Conservation (phyloP, 768 basidiomycete species). For the Psilocybe cubensis region DNA sequence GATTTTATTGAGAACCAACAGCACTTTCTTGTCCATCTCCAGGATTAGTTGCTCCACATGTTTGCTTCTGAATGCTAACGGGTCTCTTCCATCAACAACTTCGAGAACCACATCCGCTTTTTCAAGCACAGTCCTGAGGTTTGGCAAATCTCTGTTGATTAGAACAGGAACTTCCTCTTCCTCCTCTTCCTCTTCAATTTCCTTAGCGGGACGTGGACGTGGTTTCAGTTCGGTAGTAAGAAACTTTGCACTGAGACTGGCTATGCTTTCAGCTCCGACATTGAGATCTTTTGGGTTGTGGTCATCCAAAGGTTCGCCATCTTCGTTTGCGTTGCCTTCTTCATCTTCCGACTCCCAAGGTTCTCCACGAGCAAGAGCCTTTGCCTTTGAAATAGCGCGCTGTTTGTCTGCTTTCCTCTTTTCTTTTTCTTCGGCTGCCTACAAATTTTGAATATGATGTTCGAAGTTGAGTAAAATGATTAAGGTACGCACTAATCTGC, state of each 20-base stretch:
- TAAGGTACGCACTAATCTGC: constrained; percentile 59
- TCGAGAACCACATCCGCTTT: constrained; percentile 79
- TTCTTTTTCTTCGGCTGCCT: constrained; percentile 83
- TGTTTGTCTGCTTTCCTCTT: constrained; percentile 65
- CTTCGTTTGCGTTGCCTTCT: constrained; percentile 3
- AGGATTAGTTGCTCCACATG: constrained; percentile 60
- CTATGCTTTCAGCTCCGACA: constrained; percentile 52
- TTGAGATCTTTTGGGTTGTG: constrained; percentile 43
- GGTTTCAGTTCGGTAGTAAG: constrained; percentile 37
- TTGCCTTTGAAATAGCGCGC: constrained; percentile 28
- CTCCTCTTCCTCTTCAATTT: constrained; percentile 35
- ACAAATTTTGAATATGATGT: constrained; percentile 4
- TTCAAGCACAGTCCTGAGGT: constrained; percentile 69
- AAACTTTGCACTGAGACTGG: constrained; percentile 47
- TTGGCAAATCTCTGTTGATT: constrained; percentile 64
- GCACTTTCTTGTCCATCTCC: constrained; percentile 43
- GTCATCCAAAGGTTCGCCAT: constrained; percentile 19
- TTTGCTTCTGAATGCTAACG: constrained; percentile 66
- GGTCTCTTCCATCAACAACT: constrained; percentile 87
- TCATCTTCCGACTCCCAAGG: constrained; percentile 21
- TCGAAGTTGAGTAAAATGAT: background rate
- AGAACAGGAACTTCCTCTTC: constrained; percentile 64
- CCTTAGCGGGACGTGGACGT: constrained; percentile 26
- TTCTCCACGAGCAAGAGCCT: constrained; percentile 26
- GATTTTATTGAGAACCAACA: constrained; percentile 86